Evolutionary conservation across 2,329 filamentous ascomycete species (phyloP).

Genomic region (Graphilbum sp.): DNA sequence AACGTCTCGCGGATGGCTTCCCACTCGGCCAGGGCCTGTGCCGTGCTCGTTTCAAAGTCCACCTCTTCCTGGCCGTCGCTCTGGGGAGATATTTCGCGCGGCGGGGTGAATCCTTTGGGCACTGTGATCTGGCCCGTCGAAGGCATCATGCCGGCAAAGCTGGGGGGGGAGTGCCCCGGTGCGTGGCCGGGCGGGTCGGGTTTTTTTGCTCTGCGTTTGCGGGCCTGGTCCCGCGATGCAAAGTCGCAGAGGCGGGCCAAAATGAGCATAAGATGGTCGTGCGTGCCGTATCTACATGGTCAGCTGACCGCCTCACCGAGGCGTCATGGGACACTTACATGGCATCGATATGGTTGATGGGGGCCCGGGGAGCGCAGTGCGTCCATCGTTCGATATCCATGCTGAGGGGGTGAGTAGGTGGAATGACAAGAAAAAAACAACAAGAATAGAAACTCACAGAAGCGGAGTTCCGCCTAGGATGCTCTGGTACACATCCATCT

Average conservation of each 20-base stretch:
- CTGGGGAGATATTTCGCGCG: slow-evolving; percentile 23
- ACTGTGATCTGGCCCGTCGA: slow-evolving; percentile 30
- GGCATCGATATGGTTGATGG: slow-evolving; percentile 59
- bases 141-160: slow-evolving; percentile 40
- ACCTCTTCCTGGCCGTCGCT: slow-evolving; percentile 30
- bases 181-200: slow-evolving; percentile 6
- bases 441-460: slow-evolving; percentile 44
- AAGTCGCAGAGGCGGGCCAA: slow-evolving; percentile 70
- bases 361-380: slow-evolving; percentile 74
- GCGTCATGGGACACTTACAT: slow-evolving; percentile 29
- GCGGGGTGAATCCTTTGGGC: slow-evolving; percentile 38
- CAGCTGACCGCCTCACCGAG: background rate
- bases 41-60: slow-evolving; percentile 47
- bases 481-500: slow-evolving; percentile 87
- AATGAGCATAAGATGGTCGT: slow-evolving; percentile 73
- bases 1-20: slow-evolving; percentile 57
- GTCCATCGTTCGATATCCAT: slow-evolving; percentile 68
- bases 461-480: slow-evolving; percentile 71
- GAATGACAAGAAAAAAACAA: slow-evolving; percentile 3
- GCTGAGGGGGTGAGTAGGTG: slow-evolving; percentile 23
- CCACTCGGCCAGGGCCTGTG: slow-evolving; percentile 66
- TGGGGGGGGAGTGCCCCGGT: slow-evolving; percentile 22
- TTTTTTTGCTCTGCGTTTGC: slow-evolving; percentile 57
- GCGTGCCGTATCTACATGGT: slow-evolving; percentile 53
- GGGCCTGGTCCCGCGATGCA: slow-evolving; percentile 54